Evolutionary conservation across 352 stramenopile species (phyloP).

Genomic region (Phytophthora cryptogea): DNA sequence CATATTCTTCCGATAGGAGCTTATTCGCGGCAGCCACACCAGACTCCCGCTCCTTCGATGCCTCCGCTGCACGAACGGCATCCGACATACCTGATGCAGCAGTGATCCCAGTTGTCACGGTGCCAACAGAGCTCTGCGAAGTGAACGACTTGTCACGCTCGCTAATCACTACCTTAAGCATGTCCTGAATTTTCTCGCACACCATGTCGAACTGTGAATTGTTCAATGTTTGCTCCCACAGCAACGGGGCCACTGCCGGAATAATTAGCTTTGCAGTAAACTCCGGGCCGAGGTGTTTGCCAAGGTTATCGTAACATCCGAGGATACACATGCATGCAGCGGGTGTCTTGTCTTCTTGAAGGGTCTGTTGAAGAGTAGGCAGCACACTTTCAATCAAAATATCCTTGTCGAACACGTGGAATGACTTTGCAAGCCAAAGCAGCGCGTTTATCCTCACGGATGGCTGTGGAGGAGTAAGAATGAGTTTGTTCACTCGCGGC

Average conservation of each 20-base stretch:
- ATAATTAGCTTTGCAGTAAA: conserved; percentile 86
- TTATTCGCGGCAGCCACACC: conserved; percentile 77
- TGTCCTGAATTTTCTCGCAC: conserved; percentile 88
- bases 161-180: conserved; percentile 86
- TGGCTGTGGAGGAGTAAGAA: conserved; percentile 78
- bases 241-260: conserved; percentile 72
- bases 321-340: conserved; percentile 89
- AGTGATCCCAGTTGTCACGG: conserved; percentile 60
- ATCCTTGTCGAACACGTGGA: conserved; percentile 90
- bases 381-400: conserved; percentile 84
- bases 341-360: conserved; percentile 82
- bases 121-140: conserved; percentile 70
- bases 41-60: conserved; percentile 62
- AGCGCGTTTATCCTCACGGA: conserved; percentile 87
- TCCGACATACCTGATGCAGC: conserved; percentile 70
- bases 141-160: conserved; percentile 83
- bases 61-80: conserved; percentile 67
- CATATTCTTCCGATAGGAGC: conserved; percentile 81
- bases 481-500: conserved; percentile 87
- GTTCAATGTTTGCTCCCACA: conserved; percentile 83
- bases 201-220: conserved; percentile 86
- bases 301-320: conserved; percentile 87
- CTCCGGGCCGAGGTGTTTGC: conserved; percentile 85
- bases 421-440: conserved; percentile 87
- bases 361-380: conserved; percentile 70